These are phyloP conservation scores for Populus tremula DNA, from an alignment of 345 rosid species.

Conservation along the genomic window DNA sequence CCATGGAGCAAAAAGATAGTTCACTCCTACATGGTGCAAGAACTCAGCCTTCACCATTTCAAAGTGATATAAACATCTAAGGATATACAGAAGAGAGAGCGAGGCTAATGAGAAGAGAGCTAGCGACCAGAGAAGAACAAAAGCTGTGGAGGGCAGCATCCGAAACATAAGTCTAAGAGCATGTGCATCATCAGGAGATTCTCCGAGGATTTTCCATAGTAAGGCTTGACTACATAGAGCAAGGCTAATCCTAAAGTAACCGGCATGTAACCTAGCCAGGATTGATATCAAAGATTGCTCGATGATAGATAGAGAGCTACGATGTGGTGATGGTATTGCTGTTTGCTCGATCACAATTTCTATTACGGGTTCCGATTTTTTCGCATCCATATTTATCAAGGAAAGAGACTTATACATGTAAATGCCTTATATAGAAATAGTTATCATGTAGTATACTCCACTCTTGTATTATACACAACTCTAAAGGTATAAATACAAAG, in stretches of 20 bases:
- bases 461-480: no score
- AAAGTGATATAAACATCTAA: conserved; percentile 23
- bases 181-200: conserved; percentile 5
- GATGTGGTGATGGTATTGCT: neutral
- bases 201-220: conserved; percentile 24
- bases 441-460: no score
- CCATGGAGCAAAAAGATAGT: conserved; percentile 32
- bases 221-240: conserved; percentile 27
- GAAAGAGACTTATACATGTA: no score
- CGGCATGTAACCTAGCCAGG: conserved; percentile 24
- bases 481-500: no score
- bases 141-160: conserved; percentile 18
- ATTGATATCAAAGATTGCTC: conserved; percentile 8
- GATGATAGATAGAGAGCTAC: neutral
- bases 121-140: conserved; percentile 22
- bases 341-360: neutral
- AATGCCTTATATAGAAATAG: no score
- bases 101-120: conserved; percentile 16
- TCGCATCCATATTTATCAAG: neutral
- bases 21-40: conserved; percentile 27
- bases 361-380: conserved; percentile 1
- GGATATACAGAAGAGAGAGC: conserved; percentile 24
- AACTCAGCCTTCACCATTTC: conserved; percentile 23
- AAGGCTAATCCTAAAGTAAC: conserved; percentile 27
- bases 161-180: conserved; percentile 11